Percentiles rank a stretch among this genome's conserved stretches.
These are phyloP conservation scores for Syzygium aqueum DNA, from an alignment of 345 rosid species.

Conservation along the genomic window DNA sequence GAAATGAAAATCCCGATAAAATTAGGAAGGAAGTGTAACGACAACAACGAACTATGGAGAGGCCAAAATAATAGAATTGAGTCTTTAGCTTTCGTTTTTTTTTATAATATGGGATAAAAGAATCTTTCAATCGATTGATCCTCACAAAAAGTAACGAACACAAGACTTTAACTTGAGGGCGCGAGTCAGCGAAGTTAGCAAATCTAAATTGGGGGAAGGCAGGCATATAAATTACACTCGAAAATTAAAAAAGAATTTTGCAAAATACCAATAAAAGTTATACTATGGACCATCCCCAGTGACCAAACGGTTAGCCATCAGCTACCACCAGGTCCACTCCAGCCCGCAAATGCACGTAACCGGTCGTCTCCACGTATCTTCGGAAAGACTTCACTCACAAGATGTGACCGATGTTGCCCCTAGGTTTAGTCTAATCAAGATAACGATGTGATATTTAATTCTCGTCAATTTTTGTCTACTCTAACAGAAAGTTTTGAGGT, in stretches of 20 bases:
- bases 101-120: not conserved
- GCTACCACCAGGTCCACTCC: not conserved
- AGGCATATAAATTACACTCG: not conserved
- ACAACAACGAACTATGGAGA: not conserved
- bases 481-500: not conserved
- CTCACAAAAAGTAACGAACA: not conserved
- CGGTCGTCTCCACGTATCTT: not conserved
- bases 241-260: not conserved
- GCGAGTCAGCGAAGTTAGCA: not conserved
- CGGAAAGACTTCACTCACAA: not conserved
- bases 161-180: not conserved
- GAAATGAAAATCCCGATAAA: not conserved
- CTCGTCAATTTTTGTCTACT: accelerated
- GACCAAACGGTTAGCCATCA: not conserved
- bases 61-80: not conserved
- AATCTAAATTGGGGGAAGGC: not conserved
- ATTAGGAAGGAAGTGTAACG: not conserved
- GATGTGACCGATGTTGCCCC: not conserved
- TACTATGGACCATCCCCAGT: not conserved
- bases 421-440: not conserved
- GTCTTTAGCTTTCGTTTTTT: not conserved
- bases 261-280: not conserved
- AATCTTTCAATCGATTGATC: not conserved
- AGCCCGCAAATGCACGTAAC: not conserved
- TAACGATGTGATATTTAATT: not conserved